A percentile compares a stretch with the other conserved stretches of the same genome.
phyloP scores from a whole-genome alignment of 2,329 filamentous ascomycete genomes.

The Colletotrichum liriopes region DNA sequence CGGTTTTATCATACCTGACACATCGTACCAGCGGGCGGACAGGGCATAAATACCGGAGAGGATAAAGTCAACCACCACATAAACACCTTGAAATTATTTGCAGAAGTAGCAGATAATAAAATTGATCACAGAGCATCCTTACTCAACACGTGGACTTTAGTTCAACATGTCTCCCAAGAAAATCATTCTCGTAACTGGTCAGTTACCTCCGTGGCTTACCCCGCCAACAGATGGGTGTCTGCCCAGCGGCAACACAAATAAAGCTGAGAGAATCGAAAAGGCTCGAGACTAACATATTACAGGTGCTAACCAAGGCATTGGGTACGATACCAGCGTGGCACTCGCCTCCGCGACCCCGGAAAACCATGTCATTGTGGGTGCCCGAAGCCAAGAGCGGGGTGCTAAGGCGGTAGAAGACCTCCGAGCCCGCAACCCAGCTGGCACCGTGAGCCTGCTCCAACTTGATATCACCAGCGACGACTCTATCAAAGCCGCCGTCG shows the following conservation, averaged over 20 bases:
- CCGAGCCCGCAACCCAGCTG: slow-evolving; percentile 61
- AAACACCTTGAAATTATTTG: neutral
- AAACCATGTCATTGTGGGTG: slow-evolving; percentile 58
- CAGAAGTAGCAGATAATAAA: neutral
- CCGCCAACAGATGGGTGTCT: neutral
- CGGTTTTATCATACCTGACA: neutral
- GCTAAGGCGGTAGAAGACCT: slow-evolving; percentile 50
- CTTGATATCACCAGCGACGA: slow-evolving; percentile 74
- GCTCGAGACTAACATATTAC: neutral
- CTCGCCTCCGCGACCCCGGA: slow-evolving; percentile 54
- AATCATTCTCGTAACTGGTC: slow-evolving; percentile 52
- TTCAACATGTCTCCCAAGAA: slow-evolving; percentile 47
- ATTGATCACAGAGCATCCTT: neutral
- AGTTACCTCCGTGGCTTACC: slow-evolving; percentile 1
- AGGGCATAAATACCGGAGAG: neutral
- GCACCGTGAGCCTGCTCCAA: slow-evolving; percentile 69
- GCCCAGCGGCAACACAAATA: neutral
- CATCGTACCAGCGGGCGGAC: neutral
- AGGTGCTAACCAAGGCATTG: slow-evolving; percentile 64
- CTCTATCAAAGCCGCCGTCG: slow-evolving; percentile 68
- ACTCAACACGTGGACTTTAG: neutral
- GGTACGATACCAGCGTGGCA: slow-evolving; percentile 57
- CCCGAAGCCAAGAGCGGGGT: slow-evolving; percentile 56
- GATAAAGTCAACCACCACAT: neutral
- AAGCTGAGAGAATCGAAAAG: too few relatives aligned